A percentile compares a stretch with the other conserved stretches of the same genome.
Evolutionary conservation across 2,329 filamentous ascomycete genomes (phyloP).

Genomic region (Samsoniella hepiali): DNA sequence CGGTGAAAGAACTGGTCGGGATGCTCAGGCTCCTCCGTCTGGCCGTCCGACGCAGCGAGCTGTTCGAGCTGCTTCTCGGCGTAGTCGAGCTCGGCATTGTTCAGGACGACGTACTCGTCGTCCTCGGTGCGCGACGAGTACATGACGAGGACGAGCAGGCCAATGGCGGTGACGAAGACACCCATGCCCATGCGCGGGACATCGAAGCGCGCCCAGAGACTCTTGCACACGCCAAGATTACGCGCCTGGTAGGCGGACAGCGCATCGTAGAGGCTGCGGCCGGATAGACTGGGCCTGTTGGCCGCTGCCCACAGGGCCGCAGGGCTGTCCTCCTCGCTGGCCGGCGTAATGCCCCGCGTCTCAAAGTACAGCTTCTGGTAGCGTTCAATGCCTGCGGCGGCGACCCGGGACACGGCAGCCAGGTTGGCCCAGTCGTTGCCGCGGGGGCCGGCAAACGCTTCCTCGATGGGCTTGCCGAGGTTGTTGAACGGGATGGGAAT

Average conservation of each 20-base stretch:
- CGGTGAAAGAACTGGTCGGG: conserved; percentile 35
- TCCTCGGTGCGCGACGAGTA: conserved; percentile 64
- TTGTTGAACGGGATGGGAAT: conserved; percentile 96
- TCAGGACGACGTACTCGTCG: conserved; percentile 51
- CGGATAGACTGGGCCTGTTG: conserved; percentile 38
- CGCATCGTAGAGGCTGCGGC: conserved; percentile 48
- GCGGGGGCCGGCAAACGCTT: conserved; percentile 74
- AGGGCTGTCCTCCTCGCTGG: conserved; percentile 41
- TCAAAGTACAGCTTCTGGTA: conserved; percentile 83
- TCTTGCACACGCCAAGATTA: conserved; percentile 75
- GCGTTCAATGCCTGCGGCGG: conserved; percentile 80
- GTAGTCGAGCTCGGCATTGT: conserved; percentile 56
- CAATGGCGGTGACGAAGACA: conserved; percentile 64
- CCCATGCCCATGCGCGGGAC: conserved; percentile 80
- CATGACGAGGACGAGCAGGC: conserved; percentile 66
- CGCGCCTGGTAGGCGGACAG: conserved; percentile 73
- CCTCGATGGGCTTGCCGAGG: conserved; percentile 86
- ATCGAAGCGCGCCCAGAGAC: conserved; percentile 90
- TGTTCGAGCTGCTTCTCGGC: conserved; percentile 53
- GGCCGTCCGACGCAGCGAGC: conserved; percentile 37
- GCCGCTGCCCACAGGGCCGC: conserved; percentile 48
- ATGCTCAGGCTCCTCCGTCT: conserved; percentile 40
- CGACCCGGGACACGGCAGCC: conserved; percentile 70
- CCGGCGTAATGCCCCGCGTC: conserved; percentile 65
- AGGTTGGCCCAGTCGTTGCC: conserved; percentile 74